These are phyloP conservation scores for Dactylonectria estremocensis DNA, from an alignment of 2,329 filamentous ascomycete genomes.

Conservation along the genomic window DNA sequence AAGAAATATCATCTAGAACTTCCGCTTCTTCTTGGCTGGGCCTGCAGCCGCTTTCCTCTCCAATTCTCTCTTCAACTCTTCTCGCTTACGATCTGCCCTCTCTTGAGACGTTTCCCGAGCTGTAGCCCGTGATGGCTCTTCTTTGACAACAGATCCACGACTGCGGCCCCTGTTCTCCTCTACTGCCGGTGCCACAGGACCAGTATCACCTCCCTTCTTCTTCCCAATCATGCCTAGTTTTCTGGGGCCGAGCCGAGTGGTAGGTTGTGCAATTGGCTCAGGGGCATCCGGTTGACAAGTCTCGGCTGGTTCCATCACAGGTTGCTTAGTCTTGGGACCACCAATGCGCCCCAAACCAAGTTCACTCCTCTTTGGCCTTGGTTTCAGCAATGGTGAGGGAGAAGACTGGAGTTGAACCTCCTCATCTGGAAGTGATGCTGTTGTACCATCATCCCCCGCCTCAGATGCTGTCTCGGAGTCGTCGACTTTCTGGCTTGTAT, in stretches of 20 bases:
- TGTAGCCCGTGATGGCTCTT: slow-evolving; percentile 48
- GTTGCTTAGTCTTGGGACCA: slow-evolving; percentile 45
- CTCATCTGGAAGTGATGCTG: slow-evolving; percentile 42
- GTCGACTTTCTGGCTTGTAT: slow-evolving; percentile 33
- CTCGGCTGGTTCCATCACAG: slow-evolving; percentile 23
- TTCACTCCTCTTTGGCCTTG: slow-evolving; percentile 49
- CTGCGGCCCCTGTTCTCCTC: slow-evolving; percentile 44
- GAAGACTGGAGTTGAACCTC: slow-evolving; percentile 33
- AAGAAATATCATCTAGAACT: slow-evolving; percentile 57
- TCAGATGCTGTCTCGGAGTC: slow-evolving; percentile 63
- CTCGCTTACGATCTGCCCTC: slow-evolving; percentile 64
- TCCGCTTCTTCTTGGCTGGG: slow-evolving; percentile 70
- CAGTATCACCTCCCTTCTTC: slow-evolving; percentile 36
- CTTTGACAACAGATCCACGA: slow-evolving; percentile 28
- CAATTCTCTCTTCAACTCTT: slow-evolving; percentile 67
- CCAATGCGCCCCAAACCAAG: slow-evolving; percentile 62
- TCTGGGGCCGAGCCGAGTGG: slow-evolving; percentile 34
- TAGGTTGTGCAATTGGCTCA: slow-evolving; percentile 23
- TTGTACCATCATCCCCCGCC: slow-evolving; percentile 52
- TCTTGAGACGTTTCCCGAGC: slow-evolving; percentile 62
- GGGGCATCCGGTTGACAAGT: slow-evolving; percentile 23
- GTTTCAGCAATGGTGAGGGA: slow-evolving; percentile 42
- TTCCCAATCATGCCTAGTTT: slow-evolving; percentile 57
- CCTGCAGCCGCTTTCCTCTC: slow-evolving; percentile 65
- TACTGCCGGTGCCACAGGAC: slow-evolving; percentile 10